A percentile compares a stretch with the other conserved stretches of the same genome.
phyloP scores from a whole-genome alignment of 805 yeast species.

The Dipodascus albidus region DNA sequence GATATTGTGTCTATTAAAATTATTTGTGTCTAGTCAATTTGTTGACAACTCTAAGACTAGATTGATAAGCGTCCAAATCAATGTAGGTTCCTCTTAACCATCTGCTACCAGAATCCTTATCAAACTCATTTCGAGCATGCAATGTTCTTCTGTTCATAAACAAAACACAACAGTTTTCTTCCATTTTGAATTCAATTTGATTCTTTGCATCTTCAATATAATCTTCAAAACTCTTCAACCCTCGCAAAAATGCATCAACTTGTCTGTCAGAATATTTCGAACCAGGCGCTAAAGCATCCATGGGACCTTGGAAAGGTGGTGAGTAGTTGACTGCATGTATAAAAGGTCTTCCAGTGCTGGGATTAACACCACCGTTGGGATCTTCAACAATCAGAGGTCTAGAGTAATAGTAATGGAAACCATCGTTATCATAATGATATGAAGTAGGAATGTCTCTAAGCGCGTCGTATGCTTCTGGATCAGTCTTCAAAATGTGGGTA shows the following conservation, averaged over 20 bases:
- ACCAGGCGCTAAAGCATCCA: constrained; percentile 31
- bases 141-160: constrained; percentile 62
- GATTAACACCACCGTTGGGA: constrained; percentile 23
- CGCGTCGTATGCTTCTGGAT: constrained; percentile 54
- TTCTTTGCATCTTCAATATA: constrained; percentile 41
- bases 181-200: constrained; percentile 42
- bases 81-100: constrained; percentile 71
- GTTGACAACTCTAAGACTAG: constrained; percentile 30
- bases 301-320: constrained; percentile 78
- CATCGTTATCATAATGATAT: constrained; percentile 53
- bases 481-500: constrained; percentile 37
- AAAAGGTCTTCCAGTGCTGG: constrained; percentile 21
- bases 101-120: constrained; percentile 37
- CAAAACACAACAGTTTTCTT: constrained; percentile 50
- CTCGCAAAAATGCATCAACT: constrained; percentile 47
- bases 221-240: constrained; percentile 48
- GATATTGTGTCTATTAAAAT: background rate
- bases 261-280: constrained; percentile 30
- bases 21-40: background rate
- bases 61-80: constrained; percentile 58
- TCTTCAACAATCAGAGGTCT: constrained; percentile 56
- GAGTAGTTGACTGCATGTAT: constrained; percentile 59
- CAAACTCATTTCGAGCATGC: constrained; percentile 48
- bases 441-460: constrained; percentile 52
- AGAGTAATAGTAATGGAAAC: constrained; percentile 47